phyloP scores from a whole-genome alignment of 2,329 filamentous ascomycete species.

The Aureobasidium mangrovei region DNA sequence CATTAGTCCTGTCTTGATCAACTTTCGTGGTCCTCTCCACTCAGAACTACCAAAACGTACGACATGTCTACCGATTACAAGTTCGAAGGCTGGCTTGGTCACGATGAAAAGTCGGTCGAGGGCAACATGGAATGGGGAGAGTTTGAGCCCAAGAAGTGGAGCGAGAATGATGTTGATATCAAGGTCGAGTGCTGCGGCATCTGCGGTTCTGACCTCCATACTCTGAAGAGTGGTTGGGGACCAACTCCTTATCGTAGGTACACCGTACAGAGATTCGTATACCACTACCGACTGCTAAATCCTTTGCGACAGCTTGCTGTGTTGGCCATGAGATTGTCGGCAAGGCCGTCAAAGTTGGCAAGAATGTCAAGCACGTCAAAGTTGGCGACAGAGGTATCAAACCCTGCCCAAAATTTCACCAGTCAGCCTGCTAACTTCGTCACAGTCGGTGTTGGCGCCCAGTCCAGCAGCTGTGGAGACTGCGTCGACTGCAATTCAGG shows the following conservation, averaged over 20 bases:
- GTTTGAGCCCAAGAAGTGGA: conserved; percentile 34
- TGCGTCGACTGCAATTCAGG: conserved; percentile 43
- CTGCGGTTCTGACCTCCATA: conserved; percentile 27
- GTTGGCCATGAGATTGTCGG: conserved; percentile 22
- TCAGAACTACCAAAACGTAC: neutral
- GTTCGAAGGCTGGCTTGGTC: conserved; percentile 51
- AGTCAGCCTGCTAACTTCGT: rapidly evolving
- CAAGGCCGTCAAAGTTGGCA: conserved; percentile 21
- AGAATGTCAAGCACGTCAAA: conserved; percentile 21
- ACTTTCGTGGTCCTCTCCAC: no score
- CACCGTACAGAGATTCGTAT: neutral
- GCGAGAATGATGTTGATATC: conserved; percentile 24
- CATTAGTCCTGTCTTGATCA: no score
- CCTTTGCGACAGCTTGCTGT: conserved; percentile 4
- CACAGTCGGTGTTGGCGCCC: conserved; percentile 41
- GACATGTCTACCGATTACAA: conserved; percentile 35
- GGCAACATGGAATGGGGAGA: conserved; percentile 48
- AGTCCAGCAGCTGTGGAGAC: conserved; percentile 36
- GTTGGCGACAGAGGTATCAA: conserved; percentile 24
- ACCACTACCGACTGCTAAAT: neutral
- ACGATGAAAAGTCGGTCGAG: conserved; percentile 39
- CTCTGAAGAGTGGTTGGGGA: conserved; percentile 31
- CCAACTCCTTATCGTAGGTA: conserved; percentile 13
- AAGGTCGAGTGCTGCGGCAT: conserved; percentile 32
- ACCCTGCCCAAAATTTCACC: neutral